phyloP scores from a whole-genome alignment of 2,329 filamentous ascomycete species.

The Ceratocystis harringtonii region DNA sequence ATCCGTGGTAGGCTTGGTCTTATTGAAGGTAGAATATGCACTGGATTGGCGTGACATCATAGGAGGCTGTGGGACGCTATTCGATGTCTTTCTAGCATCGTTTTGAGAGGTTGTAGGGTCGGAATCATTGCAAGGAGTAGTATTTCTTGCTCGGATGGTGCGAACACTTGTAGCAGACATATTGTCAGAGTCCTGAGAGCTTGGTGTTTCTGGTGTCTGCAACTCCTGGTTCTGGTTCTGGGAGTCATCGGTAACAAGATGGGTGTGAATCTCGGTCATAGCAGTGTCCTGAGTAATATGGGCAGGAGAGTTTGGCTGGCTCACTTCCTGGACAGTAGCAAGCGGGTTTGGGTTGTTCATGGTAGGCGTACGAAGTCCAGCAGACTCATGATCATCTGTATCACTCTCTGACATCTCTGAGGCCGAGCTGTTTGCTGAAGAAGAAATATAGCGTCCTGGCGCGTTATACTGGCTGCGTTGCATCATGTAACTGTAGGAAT shows the following conservation, averaged over 20 bases:
- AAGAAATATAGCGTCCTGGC: constrained; percentile 6
- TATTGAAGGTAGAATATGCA: constrained; percentile 47
- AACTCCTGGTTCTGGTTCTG: neutral
- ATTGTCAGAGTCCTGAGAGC: constrained; percentile 7
- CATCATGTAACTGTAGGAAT: constrained; percentile 10
- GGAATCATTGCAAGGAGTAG: constrained; percentile 32
- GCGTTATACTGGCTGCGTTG: neutral
- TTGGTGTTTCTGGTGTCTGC: neutral
- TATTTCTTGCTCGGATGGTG: constrained; percentile 4
- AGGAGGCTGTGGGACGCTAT: constrained; percentile 30
- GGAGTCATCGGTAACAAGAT: constrained; percentile 23
- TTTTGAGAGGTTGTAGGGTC: constrained; percentile 44
- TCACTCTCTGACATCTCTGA: constrained; percentile 34
- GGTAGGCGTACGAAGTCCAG: constrained; percentile 44
- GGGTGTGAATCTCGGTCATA: constrained; percentile 38
- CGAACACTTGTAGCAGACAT: constrained; percentile 8
- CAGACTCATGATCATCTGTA: constrained; percentile 33
- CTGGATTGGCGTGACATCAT: constrained; percentile 51
- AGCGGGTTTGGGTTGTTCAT: constrained; percentile 43
- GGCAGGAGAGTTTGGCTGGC: constrained; percentile 56
- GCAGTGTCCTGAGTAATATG: constrained; percentile 28
- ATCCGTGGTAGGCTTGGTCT: constrained; percentile 57
- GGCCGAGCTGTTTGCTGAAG: constrained; percentile 13
- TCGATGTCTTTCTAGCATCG: constrained; percentile 30
- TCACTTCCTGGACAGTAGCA: constrained; percentile 86